phyloP scores from a whole-genome alignment of 73 alveolate species.

The Tetrahymena elliotti region DNA sequence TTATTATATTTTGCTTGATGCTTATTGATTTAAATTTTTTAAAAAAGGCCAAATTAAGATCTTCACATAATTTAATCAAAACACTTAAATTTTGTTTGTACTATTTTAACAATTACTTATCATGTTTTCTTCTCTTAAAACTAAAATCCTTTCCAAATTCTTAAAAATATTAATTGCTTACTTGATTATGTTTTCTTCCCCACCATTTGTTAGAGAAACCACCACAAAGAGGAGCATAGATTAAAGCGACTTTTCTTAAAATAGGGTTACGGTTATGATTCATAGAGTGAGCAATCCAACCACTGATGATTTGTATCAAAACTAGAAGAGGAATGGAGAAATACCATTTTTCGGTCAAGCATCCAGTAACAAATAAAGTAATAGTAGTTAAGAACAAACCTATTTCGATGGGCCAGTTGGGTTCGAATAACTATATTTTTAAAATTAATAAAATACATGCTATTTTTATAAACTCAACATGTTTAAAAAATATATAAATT shows the following conservation, averaged over 20 bases:
- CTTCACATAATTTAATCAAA: not conserved
- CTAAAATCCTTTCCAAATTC: not conserved
- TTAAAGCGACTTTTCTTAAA: slow-evolving; percentile 10
- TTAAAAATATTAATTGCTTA: not conserved
- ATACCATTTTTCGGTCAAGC: slow-evolving; percentile 29
- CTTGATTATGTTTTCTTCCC: slow-evolving; percentile 27
- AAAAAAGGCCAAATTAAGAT: not conserved
- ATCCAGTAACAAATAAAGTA: slow-evolving; percentile 4
- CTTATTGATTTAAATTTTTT: not conserved
- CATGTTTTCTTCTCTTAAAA: not conserved
- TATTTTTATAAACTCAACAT: not conserved
- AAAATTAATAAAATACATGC: not conserved
- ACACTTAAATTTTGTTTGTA: no score
- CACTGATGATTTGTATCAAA: slow-evolving; percentile 16
- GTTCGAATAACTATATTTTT: slow-evolving; percentile 11
- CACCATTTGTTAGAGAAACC: slow-evolving; percentile 42
- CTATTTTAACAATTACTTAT: not conserved
- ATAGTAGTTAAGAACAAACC: slow-evolving; percentile 14
- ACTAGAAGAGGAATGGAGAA: slow-evolving; percentile 27
- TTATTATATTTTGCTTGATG: no score
- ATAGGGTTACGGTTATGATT: slow-evolving; percentile 36
- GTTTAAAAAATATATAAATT: no score
- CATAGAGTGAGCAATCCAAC: slow-evolving; percentile 44
- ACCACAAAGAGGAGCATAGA: slow-evolving; percentile 20
- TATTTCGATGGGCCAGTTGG: slow-evolving; percentile 27